Base-by-base conservation (phyloP, 2,329 filamentous ascomycete genomes). In the Monosporascus sp. region DNA sequence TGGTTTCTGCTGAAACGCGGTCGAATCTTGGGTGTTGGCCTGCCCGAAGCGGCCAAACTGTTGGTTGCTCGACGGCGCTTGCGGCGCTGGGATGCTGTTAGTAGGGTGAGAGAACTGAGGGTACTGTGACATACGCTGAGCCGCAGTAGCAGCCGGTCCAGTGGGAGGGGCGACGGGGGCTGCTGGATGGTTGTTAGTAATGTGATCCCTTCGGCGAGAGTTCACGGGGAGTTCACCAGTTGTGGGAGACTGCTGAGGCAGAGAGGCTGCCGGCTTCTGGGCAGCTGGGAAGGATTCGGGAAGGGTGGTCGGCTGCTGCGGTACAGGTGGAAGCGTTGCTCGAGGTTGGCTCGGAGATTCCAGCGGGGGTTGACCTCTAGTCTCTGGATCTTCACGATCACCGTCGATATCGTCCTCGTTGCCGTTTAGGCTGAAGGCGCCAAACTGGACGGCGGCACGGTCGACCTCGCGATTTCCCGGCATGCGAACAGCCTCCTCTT, bases 401-500 rank as follows among this genome's bases (percentile, higher is more conserved):
- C 93, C 91, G 67, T 97, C 94, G 58, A 96, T 90, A 65, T 97
- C 92, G 51, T 91, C 88, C 48, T 92, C 88, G 56, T 83, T 82
- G 51, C 86, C 91, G 67, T 90, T 92, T 65, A 99, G 73, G 67
- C 88, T 95, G 79, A 99, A 90, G 70, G 92, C 95, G 59, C 94
- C 94, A 70, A 99, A 99, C 69, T 97, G 93, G 48, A 99, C 91
- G 49, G 92, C 89, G 61, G 93, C 85, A 64, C 91, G 87, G 69
- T 97, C 93, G 27, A 99, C 88, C 51, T 94, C 92, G 62, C 94
- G 91, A 76, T 97, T 96, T 56, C 90, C 91, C 46, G 94, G 94
- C 93, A 99, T 97, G 60, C 96, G 91, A 41, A 99, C 94, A 55
- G 94, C 91, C 75, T 99, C 94, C 72, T 96, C 92, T 69, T 99